Base-by-base conservation (phyloP, 2,329 filamentous ascomycete genomes). In the Claviceps sp. region DNA sequence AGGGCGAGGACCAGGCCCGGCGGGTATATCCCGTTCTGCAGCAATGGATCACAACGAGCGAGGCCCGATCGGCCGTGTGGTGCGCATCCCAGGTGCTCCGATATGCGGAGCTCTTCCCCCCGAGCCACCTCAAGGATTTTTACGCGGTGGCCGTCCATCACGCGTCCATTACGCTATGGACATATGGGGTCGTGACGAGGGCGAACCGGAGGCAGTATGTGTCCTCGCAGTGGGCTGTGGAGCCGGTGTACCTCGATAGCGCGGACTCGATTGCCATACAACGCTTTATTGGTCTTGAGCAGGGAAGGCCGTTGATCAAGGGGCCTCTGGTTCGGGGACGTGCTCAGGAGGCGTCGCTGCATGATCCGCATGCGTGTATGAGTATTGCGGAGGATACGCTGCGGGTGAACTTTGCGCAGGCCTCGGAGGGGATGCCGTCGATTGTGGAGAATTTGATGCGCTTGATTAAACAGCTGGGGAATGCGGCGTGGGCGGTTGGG, bases 121-220 rank as follows among this genome's bases (percentile, higher is more conserved):
- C 68, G 1, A 72, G 74, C 0, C 70, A 76, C 11, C 64, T 86
- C 3, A 77, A 79, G 44, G 80, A 84, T 55, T 86, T 87, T 61
- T 78, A 80, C 55, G 82, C 83, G 0, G 77, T 87, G 6, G 80
- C 78, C 0, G 74, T 86, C 0, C 85, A 86, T 60, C 84, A 87
- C 61, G 82, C 81, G 4, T 74, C 77, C 13, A 69, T 88, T 4
- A 78, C 79, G 0, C 68, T 88, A 42, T 88, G 85, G 85, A 77
- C 77, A 0, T 86, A 84, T 57, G 81, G 82, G 0, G 76, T 86
- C 0, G 71, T 82, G 5, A 72, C 68, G 20, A 66, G 69, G 55
- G 72, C 75, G 14, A 62, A 59, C 48, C 58, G 60, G 8, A 61
- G 60, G 63, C 57, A 68, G 57, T 61, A 61, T 55, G 49, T 62